Evolutionary conservation across 1,284 basidiomycete genomes (phyloP), one percentile per base, ranked within the genome.

Genomic region (Trichosporon coremiiforme): DNA sequence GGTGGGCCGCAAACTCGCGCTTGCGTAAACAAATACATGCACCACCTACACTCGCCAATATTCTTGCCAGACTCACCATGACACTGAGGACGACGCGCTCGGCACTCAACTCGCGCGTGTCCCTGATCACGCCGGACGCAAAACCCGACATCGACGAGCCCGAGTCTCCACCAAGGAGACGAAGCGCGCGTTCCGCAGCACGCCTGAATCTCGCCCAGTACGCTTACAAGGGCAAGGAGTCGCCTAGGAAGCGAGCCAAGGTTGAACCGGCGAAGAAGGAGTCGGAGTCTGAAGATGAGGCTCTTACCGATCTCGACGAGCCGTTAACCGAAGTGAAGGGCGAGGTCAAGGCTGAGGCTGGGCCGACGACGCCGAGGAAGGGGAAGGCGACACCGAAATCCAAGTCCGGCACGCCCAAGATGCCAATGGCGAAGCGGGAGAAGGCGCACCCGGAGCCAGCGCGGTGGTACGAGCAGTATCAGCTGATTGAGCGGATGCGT

Each of bases 401-500:
- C 9, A 47, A 36, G 22, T 25, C 64, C 15, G 47, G 65, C 22
- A 76, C 73, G 17, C 75, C 75, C 2, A 76, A 73, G 63, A 79
- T 76, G 79, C 41, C 87, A 65, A 1, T 82, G 93, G 47, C 87
- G 84, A 67, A 67, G 29, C 29, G 73, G 22, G 22, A 12, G 0
- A 86, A 85, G 2, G 90, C 93, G 0, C 93, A 94, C 78, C 89
- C 91, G 0, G 86, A 89, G 0, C 94, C 94, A 5, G 79, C 84
- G 35, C 83, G 83, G 57, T 96, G 94, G 94, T 84, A 85, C 66
- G 89, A 92, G 71, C 87, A 88, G 15, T 96, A 94, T 76, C 86
- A 87, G 47, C 84, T 88, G 1, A 94, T 97, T 66, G 89, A 90
- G 77, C 86, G 87, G 66, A 95, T 95, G 91, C 86, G 94, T 7